phyloP scores from a whole-genome alignment of 306 rosid species.

The Lagenaria siceraria region DNA sequence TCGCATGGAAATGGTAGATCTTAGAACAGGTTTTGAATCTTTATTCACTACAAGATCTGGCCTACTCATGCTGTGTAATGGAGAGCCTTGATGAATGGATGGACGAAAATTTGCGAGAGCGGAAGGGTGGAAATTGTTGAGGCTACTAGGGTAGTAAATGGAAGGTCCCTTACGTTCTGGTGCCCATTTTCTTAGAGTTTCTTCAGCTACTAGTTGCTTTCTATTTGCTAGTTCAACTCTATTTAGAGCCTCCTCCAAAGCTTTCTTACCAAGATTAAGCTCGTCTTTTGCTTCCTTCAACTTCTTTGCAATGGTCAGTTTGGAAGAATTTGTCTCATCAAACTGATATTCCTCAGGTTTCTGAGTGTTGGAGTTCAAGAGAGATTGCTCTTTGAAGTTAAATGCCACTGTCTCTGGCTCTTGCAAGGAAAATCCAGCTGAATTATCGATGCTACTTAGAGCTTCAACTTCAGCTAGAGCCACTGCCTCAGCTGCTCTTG shows the following conservation, averaged over 20 bases:
- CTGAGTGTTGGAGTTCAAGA: slow-evolving; percentile 15
- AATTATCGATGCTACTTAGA: slow-evolving; percentile 28
- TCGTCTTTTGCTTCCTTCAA: slow-evolving; percentile 79
- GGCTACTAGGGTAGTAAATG: slow-evolving; percentile 20
- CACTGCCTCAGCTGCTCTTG: slow-evolving; percentile 85
- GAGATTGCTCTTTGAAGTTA: slow-evolving; percentile 24
- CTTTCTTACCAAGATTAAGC: slow-evolving; percentile 51
- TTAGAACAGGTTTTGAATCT: slow-evolving; percentile 35
- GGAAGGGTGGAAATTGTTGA: slow-evolving; percentile 21
- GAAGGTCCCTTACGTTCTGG: slow-evolving; percentile 36
- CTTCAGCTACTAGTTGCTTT: slow-evolving; percentile 65
- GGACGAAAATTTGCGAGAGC: slow-evolving; percentile 26
- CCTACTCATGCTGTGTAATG: slow-evolving; percentile 17
- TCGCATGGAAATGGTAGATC: slow-evolving; percentile 65
- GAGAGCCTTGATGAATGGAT: slow-evolving; percentile 26
- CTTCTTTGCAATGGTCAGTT: slow-evolving; percentile 37
- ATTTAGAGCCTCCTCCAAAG: slow-evolving; percentile 65
- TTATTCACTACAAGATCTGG: slow-evolving; percentile 14
- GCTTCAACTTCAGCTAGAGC: slow-evolving; percentile 83
- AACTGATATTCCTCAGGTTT: slow-evolving; percentile 34
- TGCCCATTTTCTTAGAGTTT: slow-evolving; percentile 56
- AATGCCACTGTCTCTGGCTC: slow-evolving; percentile 45
- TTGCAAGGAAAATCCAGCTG: slow-evolving; percentile 29
- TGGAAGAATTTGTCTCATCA: slow-evolving; percentile 44
- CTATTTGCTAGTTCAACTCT: slow-evolving; percentile 61